phyloP scores from a whole-genome alignment of 768 basidiomycete species.

The Mycena crocata region DNA sequence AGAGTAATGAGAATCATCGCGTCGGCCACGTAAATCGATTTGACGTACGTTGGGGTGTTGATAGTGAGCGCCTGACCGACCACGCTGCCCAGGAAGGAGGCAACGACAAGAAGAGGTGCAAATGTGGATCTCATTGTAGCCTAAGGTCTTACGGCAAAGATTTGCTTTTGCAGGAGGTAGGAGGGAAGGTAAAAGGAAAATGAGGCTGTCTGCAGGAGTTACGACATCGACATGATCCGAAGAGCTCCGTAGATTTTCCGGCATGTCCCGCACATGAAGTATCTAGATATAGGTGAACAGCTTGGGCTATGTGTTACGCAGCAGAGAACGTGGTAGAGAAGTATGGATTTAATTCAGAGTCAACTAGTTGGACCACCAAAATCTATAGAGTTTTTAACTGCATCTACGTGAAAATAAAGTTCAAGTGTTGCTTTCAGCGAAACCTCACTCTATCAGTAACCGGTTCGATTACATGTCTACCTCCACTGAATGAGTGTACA shows the following conservation, averaged over 20 bases:
- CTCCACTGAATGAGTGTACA: too few relatives aligned
- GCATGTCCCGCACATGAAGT: too few relatives aligned
- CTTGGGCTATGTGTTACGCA: too few relatives aligned
- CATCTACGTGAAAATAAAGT: too few relatives aligned
- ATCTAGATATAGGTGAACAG: too few relatives aligned
- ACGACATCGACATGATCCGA: neutral
- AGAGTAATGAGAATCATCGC: neutral
- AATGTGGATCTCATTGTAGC: slow-evolving; percentile 22
- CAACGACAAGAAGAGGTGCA: slow-evolving; percentile 16
- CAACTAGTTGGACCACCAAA: too few relatives aligned
- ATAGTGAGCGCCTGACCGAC: slow-evolving; percentile 21
- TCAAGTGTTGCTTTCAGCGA: too few relatives aligned
- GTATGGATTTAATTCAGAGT: too few relatives aligned
- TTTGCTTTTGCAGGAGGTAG: slow-evolving; percentile 9
- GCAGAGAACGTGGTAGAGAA: too few relatives aligned
- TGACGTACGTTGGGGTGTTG: slow-evolving; percentile 29
- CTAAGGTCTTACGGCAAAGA: slow-evolving; percentile 17
- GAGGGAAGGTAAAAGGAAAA: slow-evolving; percentile 6
- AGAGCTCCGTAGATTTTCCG: neutral
- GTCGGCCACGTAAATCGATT: neutral
- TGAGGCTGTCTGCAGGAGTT: neutral
- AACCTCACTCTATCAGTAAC: too few relatives aligned
- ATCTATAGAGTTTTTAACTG: too few relatives aligned
- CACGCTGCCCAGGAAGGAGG: slow-evolving; percentile 19
- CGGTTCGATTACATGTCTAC: too few relatives aligned